Conservation (phyloP, 441 rosid species). For the Pelargonium citronellum region DNA sequence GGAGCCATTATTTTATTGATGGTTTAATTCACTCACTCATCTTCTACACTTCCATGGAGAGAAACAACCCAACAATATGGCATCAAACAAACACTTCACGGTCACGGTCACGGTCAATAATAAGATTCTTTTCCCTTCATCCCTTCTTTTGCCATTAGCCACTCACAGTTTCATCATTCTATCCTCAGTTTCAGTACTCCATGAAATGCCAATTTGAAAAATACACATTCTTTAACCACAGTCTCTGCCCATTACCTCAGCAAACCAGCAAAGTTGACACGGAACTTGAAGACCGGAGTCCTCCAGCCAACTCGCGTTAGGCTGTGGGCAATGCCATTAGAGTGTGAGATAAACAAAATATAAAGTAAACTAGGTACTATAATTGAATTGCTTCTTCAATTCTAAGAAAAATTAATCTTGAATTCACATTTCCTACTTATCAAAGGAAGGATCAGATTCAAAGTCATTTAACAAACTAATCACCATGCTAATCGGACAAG, state of each 20-base stretch:
- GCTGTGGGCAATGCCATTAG: no score
- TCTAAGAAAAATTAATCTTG: no score
- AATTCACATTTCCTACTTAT: constrained; percentile 23
- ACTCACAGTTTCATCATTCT: constrained; percentile 17
- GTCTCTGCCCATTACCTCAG: no score
- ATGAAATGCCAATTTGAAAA: no score
- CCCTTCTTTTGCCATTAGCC: constrained; percentile 31
- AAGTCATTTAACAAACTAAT: constrained; percentile 28
- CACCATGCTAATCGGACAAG: constrained; percentile 17
- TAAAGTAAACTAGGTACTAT: no score
- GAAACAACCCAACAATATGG: constrained; percentile 13
- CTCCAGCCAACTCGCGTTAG: no score
- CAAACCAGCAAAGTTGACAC: no score
- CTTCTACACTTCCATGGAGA: constrained; percentile 22
- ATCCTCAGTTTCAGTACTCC: no score
- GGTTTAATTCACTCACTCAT: constrained; percentile 25
- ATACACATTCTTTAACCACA: no score
- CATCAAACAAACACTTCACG: constrained; percentile 38
- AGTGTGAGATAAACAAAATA: no score
- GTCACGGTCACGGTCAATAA: constrained; percentile 14
- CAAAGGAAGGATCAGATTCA: constrained; percentile 20
- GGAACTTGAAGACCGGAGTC: no score
- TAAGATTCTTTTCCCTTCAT: constrained; percentile 13
- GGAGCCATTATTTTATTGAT: constrained; percentile 41
- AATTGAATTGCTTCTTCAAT: no score